Evolutionary conservation across 805 yeast genomes (phyloP), one percentile per base, ranked within the genome.

Genomic region (Saccharomycopsis fibuligera): DNA sequence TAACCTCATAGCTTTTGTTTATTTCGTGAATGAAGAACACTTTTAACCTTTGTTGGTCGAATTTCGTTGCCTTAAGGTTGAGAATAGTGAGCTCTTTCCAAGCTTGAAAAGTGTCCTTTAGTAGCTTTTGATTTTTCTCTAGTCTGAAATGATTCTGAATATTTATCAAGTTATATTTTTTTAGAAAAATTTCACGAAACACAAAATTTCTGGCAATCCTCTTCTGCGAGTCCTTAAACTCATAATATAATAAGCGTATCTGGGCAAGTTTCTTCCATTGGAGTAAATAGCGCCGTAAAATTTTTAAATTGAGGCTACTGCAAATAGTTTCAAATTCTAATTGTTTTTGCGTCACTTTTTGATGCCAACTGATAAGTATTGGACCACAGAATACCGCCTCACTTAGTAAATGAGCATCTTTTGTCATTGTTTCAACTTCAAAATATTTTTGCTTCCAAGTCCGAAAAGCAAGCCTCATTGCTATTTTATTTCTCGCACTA

Each of bases 311-410:
- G 6, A 47, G 24, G 3, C 16, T 29, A 21, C 23, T 25, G 33
- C 23, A 14, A 16, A 16, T 35, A 8, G 9, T 24, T 4, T 33
- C n/a, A 44, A 33, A 44, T 27, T 38, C 40, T 2, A n/a, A n/a
- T 9, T 16, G 24, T 3, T 40, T n/a, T 19, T 23, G 24, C 3
- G 17, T 10, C 24, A 39, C 14, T 35, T 38, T 46, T 24, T 25
- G 12, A 4, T 27, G 41, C 53, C 53, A 48, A 6, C 24, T 33
- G 12, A 49, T 22, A 9, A 48, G 35, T 16, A 41, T 21, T 4
- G 53, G 43, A 17, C 50, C 53, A 37, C 53, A 45, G n/a, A 35
- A 27, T 14, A 44, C 24, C 12, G 36, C 42, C 8, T 5, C 31
- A 19, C 21, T 30, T 16, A 37, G 23, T 3, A 30, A 3, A 16